These are phyloP conservation scores for Panellus pusillus DNA, from an alignment of 768 basidiomycete species.

Conservation along the genomic window DNA sequence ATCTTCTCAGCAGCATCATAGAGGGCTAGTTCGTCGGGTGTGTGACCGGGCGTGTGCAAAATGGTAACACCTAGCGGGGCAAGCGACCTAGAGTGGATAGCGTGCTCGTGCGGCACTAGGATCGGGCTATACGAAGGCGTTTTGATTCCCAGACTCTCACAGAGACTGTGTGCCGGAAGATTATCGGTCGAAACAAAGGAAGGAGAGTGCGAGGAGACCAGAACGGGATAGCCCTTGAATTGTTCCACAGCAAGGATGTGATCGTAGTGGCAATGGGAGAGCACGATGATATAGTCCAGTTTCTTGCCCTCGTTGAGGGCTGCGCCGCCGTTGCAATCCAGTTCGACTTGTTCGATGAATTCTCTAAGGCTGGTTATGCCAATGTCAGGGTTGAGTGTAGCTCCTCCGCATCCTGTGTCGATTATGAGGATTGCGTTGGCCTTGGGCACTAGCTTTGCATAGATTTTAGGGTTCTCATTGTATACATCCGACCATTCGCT, in stretches of 20 bases:
- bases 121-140: constrained; percentile 47
- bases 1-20: constrained; percentile 50
- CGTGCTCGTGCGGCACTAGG: constrained; percentile 44
- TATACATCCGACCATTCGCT: constrained; percentile 52
- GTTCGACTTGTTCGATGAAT: constrained; percentile 47
- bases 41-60: constrained; percentile 60
- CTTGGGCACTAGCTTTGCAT: constrained; percentile 43
- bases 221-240: constrained; percentile 46
- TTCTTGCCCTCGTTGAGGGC: constrained; percentile 45
- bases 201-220: constrained; percentile 49
- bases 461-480: constrained; percentile 55
- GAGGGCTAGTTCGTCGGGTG: constrained; percentile 56
- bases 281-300: constrained; percentile 47
- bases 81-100: constrained; percentile 27
- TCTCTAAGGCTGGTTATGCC: constrained; percentile 43
- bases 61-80: constrained; percentile 39
- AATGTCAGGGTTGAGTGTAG: constrained; percentile 39
- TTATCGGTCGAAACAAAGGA: constrained; percentile 41
- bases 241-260: constrained; percentile 49
- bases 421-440: constrained; percentile 46
- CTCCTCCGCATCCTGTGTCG: constrained; percentile 58
- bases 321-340: constrained; percentile 41
- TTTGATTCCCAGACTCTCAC: constrained; percentile 38
- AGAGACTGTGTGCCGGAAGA: constrained; percentile 47
- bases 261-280: constrained; percentile 59